Evolutionary conservation across 768 basidiomycete genomes (phyloP), one percentile per base, ranked within the genome.

Genomic region (Termitomyces sp.): DNA sequence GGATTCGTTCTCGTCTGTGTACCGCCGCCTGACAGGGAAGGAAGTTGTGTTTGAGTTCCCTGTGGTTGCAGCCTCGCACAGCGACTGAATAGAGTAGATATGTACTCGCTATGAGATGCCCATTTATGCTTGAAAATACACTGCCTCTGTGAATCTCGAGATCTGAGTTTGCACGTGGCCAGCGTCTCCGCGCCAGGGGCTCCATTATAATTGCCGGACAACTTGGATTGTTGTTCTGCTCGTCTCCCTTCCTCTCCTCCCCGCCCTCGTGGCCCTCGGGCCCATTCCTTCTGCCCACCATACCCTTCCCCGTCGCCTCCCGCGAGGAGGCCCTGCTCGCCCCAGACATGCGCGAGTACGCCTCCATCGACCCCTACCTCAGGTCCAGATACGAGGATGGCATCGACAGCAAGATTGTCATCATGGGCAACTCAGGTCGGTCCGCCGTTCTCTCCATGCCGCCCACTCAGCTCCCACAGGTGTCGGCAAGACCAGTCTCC

Each of bases 1-100:
- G 67, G 97, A 99, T 79, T 96, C 95, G 62, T 99, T 98, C 82
- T 90, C 95, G 50, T 94, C 93, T 42, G 92, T 98, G 62, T 98
- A 97, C 84, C 90, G 89, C 70, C 85, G 89, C 62, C 78, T 97
- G 72, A 96, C 94, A 63, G 95, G 95, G 72, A 98, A 97, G 82
- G 95, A 98, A 62, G 95, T 97, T 58, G 87, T 90, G 55, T 94
- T 94, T 70, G 92, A 94, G 80, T 94, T 94, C 80, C 92, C 92
- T 45, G 85, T 86, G 61, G 84, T 81, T 64, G 77, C 78, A 66
- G 85, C 88, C 66, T 84, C 88, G 73, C 89, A 85, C 77, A 71
- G 67, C 63, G 67, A 65, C 63, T 65, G 65, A 65, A 65, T 64
- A 54, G 26, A 64, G 65, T 56, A 68, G 67, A 68, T 70, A 72